Evolutionary conservation across 345 rosid genomes (phyloP), one percentile per base, ranked within the genome.

Genomic region (Populus nigra): DNA sequence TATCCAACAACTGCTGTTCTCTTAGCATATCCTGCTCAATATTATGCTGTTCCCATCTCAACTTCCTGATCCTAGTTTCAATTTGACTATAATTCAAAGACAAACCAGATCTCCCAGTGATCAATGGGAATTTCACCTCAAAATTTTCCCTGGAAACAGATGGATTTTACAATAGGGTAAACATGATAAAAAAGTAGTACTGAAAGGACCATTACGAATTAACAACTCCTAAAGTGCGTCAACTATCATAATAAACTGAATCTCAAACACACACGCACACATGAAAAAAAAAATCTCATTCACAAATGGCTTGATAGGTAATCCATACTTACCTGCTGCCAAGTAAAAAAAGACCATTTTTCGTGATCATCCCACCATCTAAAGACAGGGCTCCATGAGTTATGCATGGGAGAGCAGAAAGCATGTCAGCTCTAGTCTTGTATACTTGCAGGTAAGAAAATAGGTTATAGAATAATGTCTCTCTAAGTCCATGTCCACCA

Each of bases 401-500:
- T 63, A 70, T 70, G 63, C 78, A 80, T 57, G 79, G 83, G 35
- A 75, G 75, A 71, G 83, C 78, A 75, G 1, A 27, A 10, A 75
- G 50, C 79, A 80, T 70, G 23, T 69, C 76, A 2, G 62, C 45
- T 61, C 75, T 80, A 57, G 76, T 75, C 5, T 22, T 49, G 62
- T 69, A 71, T 6, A 50, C 76, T 49, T 80, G 83, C 39, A 75
- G 79, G 17, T 6, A 59, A 47, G 83, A 80, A 50, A 80, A 80
- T 25, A 80, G 20, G 45, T 7, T 16, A 53, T 80, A 80, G 63
- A 80, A 71, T 71, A 80, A 57, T 17, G 83, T 75, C 76, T 80
- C 83, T 76, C 79, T 80, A 25, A 80, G 76, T 7, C 83, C 76
- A 71, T 71, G 16, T 17, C 83, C 83, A 31, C 57, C 18, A 23